phyloP scores from a whole-genome alignment of 306 rosid species.

The Abrus pulchellus region DNA sequence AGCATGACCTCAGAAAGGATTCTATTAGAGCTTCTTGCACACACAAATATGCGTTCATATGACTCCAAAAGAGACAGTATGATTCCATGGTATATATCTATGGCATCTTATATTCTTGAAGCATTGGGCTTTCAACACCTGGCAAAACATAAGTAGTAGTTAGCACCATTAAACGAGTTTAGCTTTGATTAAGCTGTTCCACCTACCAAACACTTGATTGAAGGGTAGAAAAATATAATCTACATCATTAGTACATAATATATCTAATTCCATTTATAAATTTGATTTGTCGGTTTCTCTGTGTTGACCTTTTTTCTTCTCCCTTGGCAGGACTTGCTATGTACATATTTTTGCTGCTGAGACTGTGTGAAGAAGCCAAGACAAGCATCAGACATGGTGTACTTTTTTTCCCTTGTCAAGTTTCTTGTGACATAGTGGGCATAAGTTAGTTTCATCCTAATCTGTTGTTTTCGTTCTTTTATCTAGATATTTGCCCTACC shows the following conservation, averaged over 20 bases:
- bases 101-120: slow-evolving; percentile 35
- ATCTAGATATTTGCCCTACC: slow-evolving; percentile 34
- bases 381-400: slow-evolving; percentile 47
- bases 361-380: slow-evolving; percentile 51
- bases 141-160: slow-evolving; percentile 41
- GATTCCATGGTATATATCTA: slow-evolving; percentile 28
- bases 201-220: slow-evolving; percentile 48
- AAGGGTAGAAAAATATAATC: slow-evolving; percentile 38
- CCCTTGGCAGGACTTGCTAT: slow-evolving; percentile 50
- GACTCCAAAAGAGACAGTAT: slow-evolving; percentile 35
- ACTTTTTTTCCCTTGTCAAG: slow-evolving; percentile 41
- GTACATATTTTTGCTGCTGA: slow-evolving; percentile 54
- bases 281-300: slow-evolving; percentile 45
- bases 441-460: slow-evolving; percentile 46
- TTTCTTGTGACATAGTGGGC: slow-evolving; percentile 45
- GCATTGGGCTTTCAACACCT: slow-evolving; percentile 48
- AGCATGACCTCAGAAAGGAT: slow-evolving; percentile 48
- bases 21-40: slow-evolving; percentile 8
- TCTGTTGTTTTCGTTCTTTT: slow-evolving; percentile 35
- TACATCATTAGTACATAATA: slow-evolving; percentile 19
- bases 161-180: slow-evolving; percentile 31
- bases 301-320: slow-evolving; percentile 39
- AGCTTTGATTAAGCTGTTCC: slow-evolving; percentile 47
- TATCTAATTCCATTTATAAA: slow-evolving; percentile 23
- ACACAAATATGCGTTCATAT: slow-evolving; percentile 19